A percentile compares a stretch with the other conserved stretches of the same genome.
Evolutionary conservation across 441 rosid species (phyloP).

Genomic region (Populus hybrid): DNA sequence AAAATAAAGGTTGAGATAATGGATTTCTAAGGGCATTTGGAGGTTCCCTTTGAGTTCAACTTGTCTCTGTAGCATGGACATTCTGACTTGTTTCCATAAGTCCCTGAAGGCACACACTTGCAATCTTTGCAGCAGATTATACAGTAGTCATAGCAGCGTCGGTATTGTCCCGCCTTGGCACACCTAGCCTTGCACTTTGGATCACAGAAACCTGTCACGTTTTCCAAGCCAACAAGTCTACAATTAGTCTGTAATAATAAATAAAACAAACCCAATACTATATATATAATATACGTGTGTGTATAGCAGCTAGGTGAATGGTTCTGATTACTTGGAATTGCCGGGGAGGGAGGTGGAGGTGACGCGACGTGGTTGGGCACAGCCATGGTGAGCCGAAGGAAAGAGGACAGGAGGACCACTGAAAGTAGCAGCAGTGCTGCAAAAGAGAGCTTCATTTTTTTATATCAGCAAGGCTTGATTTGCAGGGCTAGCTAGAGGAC

Average conservation of each 20-base stretch:
- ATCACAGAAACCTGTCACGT: constrained; percentile 22
- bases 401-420: constrained; percentile 26
- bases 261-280: background rate
- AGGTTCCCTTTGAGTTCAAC: constrained; percentile 34
- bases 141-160: constrained; percentile 38
- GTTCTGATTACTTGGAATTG: constrained; percentile 18
- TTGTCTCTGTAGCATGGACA: constrained; percentile 44
- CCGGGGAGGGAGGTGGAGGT: background rate
- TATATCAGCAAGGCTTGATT: background rate
- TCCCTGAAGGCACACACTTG: constrained; percentile 45
- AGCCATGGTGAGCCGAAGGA: constrained; percentile 16
- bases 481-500: no score
- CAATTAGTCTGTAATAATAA: background rate
- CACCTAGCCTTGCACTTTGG: constrained; percentile 32
- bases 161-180: constrained; percentile 22
- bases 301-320: background rate
- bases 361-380: background rate
- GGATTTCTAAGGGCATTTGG: constrained; percentile 37
- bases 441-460: constrained; percentile 26
- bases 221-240: background rate
- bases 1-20: background rate
- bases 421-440: constrained; percentile 23
- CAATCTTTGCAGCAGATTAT: constrained; percentile 38
- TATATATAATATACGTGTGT: background rate
- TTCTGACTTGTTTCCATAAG: constrained; percentile 37